Evolutionary conservation across 169 alveolate genomes (phyloP), one percentile per base, ranked within the genome.

Genomic region (Eimeria tenella): DNA sequence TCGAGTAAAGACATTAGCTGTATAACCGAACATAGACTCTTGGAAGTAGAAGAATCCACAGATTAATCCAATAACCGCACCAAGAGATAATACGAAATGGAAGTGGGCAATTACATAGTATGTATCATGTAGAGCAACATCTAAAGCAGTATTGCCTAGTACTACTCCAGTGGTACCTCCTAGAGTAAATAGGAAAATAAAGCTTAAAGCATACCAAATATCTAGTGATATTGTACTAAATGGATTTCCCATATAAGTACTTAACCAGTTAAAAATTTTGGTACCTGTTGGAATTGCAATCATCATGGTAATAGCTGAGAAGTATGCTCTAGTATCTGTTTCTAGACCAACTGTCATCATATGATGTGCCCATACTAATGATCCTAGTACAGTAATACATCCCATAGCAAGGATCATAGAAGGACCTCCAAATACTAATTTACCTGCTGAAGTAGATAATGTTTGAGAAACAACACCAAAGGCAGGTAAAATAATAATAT

Each of bases 151-250:
- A 95, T 96, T 97, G 10, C 98, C 98, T 88, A 97, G 77, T 6
- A 74, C 87, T 56, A 96, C 97, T 75, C 98, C 98, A 23, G 97
- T 97, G 19, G 98, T 96, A 31, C 98, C 98, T 11, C 98, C 98
- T 11, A 93, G 52, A 68, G 97, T 83, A 95, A 96, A 96, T 42
- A 93, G 89, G 86, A 87, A 62, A 65, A 96, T 91, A 93, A 97
- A 97, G 73, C 70, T 31, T 89, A 97, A 15, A 31, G 97, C 96
- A 84, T 19, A 50, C 8, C 56, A 84, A 19, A 60, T 50, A 84
- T 50, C 92, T 60, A 19, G 15, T 56, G 92, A 84, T 11, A 65
- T 65, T 65, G 74, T 65, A 11, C 25, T 65, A 15, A 19, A 65
- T 19, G 74, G 23, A 65, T 11, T 65, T n/a, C 74, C 25, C 25